Conservation (phyloP, 208 protist species). For the Leishmania gerbilli region DNA sequence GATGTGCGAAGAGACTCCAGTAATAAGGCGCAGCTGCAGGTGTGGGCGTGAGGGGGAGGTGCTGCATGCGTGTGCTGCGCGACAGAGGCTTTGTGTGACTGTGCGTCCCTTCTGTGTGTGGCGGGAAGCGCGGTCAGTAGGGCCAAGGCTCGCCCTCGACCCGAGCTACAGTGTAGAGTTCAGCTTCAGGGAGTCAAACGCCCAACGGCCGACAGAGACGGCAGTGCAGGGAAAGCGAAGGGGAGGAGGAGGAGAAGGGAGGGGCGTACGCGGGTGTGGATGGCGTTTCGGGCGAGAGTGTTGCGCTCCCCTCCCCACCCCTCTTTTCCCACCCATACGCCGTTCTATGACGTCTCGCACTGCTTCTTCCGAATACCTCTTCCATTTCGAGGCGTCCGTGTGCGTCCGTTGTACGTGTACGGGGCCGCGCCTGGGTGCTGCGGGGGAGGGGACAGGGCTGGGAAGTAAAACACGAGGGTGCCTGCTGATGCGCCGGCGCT, state of each 20-base stretch:
- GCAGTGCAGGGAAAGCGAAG: neutral
- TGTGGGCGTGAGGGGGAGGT: neutral
- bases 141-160: neutral
- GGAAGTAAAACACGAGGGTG: neutral
- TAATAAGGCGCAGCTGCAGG: neutral
- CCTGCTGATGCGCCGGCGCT: neutral
- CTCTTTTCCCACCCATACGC: neutral
- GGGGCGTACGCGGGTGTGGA: neutral
- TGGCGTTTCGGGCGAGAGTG: neutral
- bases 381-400: neutral
- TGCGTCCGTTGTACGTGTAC: neutral
- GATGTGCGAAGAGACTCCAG: neutral
- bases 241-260: neutral
- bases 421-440: neutral
- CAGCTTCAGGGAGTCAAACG: neutral
- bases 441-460: neutral
- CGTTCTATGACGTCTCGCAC: neutral
- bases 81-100: neutral
- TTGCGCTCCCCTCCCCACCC: neutral
- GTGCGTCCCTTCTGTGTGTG: neutral
- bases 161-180: neutral
- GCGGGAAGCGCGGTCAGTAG: neutral
- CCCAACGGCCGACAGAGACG: neutral
- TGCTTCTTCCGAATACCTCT: neutral
- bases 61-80: neutral